These are phyloP conservation scores for Pyrenochaeta sp. DNA, from an alignment of 2,329 filamentous ascomycete genomes.

Conservation along the genomic window DNA sequence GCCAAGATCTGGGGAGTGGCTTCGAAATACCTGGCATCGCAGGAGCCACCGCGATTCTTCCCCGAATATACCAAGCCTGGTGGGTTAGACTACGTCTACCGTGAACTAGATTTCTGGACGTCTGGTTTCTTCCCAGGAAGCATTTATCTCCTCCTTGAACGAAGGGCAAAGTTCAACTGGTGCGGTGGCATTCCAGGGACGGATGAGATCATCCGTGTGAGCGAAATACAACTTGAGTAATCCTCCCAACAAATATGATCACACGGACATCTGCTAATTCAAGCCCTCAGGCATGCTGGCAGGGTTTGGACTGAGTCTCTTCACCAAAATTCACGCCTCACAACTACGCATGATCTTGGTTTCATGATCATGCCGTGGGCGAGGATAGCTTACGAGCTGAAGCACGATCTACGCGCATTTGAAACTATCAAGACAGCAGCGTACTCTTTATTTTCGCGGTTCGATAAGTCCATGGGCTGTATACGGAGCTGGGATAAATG, in stretches of 20 bases:
- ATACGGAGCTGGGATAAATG: slow-evolving; percentile 55
- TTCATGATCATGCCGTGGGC: slow-evolving; percentile 55
- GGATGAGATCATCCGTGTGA: not conserved
- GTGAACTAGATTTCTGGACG: slow-evolving; percentile 54
- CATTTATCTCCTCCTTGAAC: slow-evolving; percentile 50
- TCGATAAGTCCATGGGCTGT: slow-evolving; percentile 28
- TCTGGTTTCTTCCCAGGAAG: slow-evolving; percentile 57
- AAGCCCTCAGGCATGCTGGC: slow-evolving; percentile 41
- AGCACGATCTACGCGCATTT: slow-evolving; percentile 44
- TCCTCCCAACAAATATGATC: not conserved
- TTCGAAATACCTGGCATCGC: slow-evolving; percentile 6
- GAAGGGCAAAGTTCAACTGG: slow-evolving; percentile 33
- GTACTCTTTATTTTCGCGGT: slow-evolving; percentile 46
- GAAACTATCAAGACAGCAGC: slow-evolving; percentile 42
- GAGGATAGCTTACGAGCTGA: slow-evolving; percentile 45
- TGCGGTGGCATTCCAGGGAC: not conserved
- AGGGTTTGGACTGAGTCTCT: slow-evolving; percentile 53
- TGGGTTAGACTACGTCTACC: slow-evolving; percentile 49
- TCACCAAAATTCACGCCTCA: slow-evolving; percentile 43
- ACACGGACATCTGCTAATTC: not conserved
- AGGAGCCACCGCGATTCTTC: slow-evolving; percentile 27
- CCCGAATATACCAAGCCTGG: slow-evolving; percentile 52
- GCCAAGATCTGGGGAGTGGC: slow-evolving; percentile 33
- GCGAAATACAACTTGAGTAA: not conserved
- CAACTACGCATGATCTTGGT: slow-evolving; percentile 51